Evolutionary conservation across 2,329 filamentous ascomycete genomes (phyloP), one percentile per base, ranked within the genome.

Genomic region (Apiospora saccharicola): DNA sequence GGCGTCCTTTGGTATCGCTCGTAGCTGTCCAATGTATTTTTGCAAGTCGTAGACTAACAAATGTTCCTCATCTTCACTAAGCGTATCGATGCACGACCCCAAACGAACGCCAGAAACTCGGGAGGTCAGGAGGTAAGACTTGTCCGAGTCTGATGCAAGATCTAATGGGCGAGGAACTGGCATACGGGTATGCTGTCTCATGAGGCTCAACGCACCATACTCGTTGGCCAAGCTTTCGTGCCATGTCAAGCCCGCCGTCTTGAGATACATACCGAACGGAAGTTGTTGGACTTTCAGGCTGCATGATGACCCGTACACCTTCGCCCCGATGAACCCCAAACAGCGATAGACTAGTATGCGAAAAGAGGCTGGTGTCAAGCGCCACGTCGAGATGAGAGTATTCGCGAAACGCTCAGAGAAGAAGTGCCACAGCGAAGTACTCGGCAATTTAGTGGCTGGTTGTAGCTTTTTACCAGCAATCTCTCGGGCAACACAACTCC

Each of bases 241-340:
- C 7, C 57, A 24, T 44, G 46, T 37, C 47, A 61, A 10, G 26
- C 10, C 19, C 3, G 37, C 61, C 46, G 37, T 61, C 71, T 75
- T 77, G 46, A 75, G 24, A 49, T 75, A 75, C 47, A 77, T 69
- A 4, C 76, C 75, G 67, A 76, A 75, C 7, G 75, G 75, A 47
- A 77, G 70, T 16, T 67, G 71, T 70, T 76, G 76, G 26, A 75
- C 75, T 0, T 73, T 67, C 19, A 73, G 43, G 64, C 73, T 75
- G 49, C 24, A 53, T 26, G 71, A 72, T 44, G 68, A 34, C 22
- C 73, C 74, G 71, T 75, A 75, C 47, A 76, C 46, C 34, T 67
- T 43, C 57, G 43, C 44, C 41, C 72, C 70, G 37, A 70, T 41
- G 16, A 57, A 61, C 30, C 41, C 72, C 34, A 73, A 67, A 41